A percentile compares a stretch with the other conserved stretches of the same genome.
phyloP scores from a whole-genome alignment of 1,284 basidiomycete species.

The Hortiboletus rubellus region DNA sequence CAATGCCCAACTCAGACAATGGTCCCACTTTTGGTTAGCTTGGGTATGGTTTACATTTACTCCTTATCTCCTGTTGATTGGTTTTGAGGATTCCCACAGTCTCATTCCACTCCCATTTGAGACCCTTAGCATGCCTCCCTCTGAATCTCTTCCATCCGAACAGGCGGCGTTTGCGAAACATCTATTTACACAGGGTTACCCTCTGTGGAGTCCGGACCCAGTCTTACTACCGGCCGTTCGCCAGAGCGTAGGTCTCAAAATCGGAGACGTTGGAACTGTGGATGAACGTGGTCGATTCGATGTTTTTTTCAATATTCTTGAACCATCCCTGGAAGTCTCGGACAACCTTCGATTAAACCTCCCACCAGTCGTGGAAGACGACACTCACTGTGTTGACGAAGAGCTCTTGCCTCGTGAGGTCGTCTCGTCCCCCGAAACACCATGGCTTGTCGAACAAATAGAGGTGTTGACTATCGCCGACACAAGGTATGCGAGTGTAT shows the following conservation, averaged over 20 bases:
- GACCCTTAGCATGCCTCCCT: not conserved
- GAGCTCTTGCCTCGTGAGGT: not conserved
- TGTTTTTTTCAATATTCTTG: constrained; percentile 6
- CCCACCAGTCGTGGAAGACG: not conserved
- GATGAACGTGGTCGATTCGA: constrained; percentile 3
- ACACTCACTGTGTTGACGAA: not conserved
- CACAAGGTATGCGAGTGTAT: not conserved
- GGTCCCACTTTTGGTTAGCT: not conserved
- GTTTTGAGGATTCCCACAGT: too few species aligned
- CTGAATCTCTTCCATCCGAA: not conserved
- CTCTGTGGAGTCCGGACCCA: constrained; percentile 10
- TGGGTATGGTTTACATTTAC: not conserved
- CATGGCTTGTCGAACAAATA: not conserved
- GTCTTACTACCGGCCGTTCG: not conserved
- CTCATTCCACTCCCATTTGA: too few species aligned
- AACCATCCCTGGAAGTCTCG: not conserved
- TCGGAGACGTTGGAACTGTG: constrained; percentile 8
- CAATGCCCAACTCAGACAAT: not conserved
- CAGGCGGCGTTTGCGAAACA: constrained; percentile 1
- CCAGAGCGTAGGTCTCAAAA: not conserved
- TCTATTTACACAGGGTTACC: constrained; percentile 2
- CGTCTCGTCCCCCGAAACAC: constrained; percentile 2
- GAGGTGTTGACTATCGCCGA: not conserved
- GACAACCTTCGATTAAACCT: not conserved
- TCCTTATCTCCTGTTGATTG: too few species aligned